Base-by-base conservation (phyloP, 305 asterid species). In the Coffea humblotiana region DNA sequence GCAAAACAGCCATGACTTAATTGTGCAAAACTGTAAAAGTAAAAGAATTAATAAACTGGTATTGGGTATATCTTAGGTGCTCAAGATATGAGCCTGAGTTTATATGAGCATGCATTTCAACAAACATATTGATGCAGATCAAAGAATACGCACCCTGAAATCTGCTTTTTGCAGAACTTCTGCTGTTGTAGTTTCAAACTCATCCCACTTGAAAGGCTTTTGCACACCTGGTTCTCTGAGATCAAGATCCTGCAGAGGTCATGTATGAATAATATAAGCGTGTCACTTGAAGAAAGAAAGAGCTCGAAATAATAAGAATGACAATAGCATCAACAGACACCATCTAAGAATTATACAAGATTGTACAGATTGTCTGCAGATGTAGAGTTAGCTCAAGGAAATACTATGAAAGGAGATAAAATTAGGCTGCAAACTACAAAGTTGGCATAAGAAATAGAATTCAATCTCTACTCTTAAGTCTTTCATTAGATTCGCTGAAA, bases 131-230 rank as follows among this genome's bases (percentile, higher is more conserved):
- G 9, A 52, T 16, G 72, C 25, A 71, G 67, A 65, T 45, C 12
- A 80, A 74, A 69, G 75, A 71, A 79, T 75, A 35, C 91, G 15
- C 77, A 96, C 97, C 97, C 98, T 90, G 91, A 95, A 95, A 90
- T 91, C 98, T 79, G 99, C 97, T 83, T 92, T 85, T 63, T 68
- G 75, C 69, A 95, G 75, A 75, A 90, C 96, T 87, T 95, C 99
- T 79, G 86, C 82, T 3, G 98, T 90, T 12, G 95, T 89, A 12
- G 95, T 90, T 90, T 86, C 90, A 83, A 95, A 90, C 83, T 89
- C 91, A 9, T 7, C 5, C 88, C 96, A 88, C 84, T 71, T 90
- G 58, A 5, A 11, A 74, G 93, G 91, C 83, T 85, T 91, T 43
- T 86, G 91, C 74, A 86, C 92, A 73, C 91, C 98, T 71, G 93